A percentile compares a stretch with the other conserved stretches of the same genome.
These are phyloP conservation scores for Coelastrella sp. DNA, from an alignment of 139 green algal genomes.

Conservation along the genomic window DNA sequence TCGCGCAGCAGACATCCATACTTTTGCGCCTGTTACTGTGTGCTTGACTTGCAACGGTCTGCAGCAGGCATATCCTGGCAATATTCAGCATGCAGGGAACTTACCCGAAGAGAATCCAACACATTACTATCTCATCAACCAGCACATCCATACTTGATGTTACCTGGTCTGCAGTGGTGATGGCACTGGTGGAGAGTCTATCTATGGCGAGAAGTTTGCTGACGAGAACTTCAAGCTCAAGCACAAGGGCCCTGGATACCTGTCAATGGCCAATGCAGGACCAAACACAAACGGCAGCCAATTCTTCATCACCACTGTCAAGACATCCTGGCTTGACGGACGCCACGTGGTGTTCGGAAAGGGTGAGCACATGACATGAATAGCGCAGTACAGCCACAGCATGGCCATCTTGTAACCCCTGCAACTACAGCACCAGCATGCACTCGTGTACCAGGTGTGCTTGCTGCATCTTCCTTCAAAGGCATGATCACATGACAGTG, in stretches of 20 bases:
- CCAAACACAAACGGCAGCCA: slow-evolving; percentile 65
- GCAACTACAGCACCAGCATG: too few species aligned
- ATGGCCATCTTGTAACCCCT: not conserved
- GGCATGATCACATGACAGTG: too few species aligned
- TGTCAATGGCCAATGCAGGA: slow-evolving; percentile 94
- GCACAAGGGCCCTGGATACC: slow-evolving; percentile 78
- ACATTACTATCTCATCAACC: too few species aligned
- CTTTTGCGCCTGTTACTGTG: not conserved
- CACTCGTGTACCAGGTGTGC: too few species aligned
- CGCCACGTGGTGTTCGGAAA: slow-evolving; percentile 96
- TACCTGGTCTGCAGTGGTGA: slow-evolving; percentile 62
- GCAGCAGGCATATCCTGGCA: too few species aligned
- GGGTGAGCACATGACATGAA: too few species aligned
- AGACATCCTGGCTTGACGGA: slow-evolving; percentile 86
- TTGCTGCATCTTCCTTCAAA: too few species aligned
- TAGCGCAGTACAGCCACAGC: too few species aligned
- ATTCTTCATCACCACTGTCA: slow-evolving; percentile 94
- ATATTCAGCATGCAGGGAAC: too few species aligned
- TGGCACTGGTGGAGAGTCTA: slow-evolving; percentile 90
- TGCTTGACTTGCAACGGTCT: not conserved
- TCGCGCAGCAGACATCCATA: not conserved
- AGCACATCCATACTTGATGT: too few species aligned
- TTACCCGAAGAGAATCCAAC: too few species aligned
- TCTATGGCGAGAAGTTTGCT: slow-evolving; percentile 88
- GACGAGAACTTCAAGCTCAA: slow-evolving; percentile 93